Base-by-base conservation (phyloP, 164 flowering plant genomes). In the Nymphaea colorata region DNA sequence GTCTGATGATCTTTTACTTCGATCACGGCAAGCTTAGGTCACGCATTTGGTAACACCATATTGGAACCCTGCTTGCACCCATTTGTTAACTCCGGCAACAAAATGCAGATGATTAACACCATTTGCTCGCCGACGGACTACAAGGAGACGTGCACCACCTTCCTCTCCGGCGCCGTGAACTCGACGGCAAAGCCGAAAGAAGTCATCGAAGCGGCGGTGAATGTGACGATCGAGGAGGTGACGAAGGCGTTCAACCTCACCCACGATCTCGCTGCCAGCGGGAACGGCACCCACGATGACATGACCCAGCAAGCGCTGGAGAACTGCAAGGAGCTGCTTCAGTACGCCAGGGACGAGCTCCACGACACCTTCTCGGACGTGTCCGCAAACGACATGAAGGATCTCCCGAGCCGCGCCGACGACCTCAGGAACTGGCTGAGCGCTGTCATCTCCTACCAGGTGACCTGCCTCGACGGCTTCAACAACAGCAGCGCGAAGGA, bases 371-470 rank as follows among this genome's bases (percentile, higher is more conserved):
- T 79, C 17, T 77, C 82, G 0, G 59, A 41, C 36, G 85, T 84
- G 0, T 80, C 79, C 0, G 75, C 77, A 15, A 64, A 60, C 14
- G 72, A 75, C 2, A 2, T 80, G 66, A 77, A 78, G n/a, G 64
- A 70, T 1, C n/a, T 82, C 59, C 47, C 53, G 0, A 80, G 80
- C 5, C 66, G 79, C 6, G 76, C 65, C 2, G 67, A 66, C 3
- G 84, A 85, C 43, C 65, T 83, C 17, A 78, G 65, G 68, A 81
- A 77, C 72, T 84, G 86, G 87, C 44, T 84, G 41, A 82, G 85
- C 17, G 87, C 87, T 0, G 81, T 80, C 15, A 62, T 84, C n/a
- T 70, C 85, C 1, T 86, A 84, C 75, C 84, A 84, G 16, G 72
- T 79, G 42, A 68, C 83, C 0, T 86, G 90, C 72, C 63, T 82